phyloP scores from a whole-genome alignment of 164 flowering plant species.

The Magnolia officinalis region DNA sequence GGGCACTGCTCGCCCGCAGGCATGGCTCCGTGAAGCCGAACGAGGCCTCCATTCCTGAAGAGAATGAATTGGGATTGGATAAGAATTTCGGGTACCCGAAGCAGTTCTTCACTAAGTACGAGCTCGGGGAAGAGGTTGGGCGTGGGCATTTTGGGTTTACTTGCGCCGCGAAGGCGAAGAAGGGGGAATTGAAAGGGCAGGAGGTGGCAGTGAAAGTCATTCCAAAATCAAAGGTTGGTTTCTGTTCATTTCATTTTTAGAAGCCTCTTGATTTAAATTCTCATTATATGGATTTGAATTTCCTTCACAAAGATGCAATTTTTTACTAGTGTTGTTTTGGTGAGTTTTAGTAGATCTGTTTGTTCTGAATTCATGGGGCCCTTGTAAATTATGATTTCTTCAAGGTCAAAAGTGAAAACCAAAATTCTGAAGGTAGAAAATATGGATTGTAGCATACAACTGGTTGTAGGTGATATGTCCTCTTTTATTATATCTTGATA shows the following conservation, averaged over 20 bases:
- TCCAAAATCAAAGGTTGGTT: conserved; percentile 80
- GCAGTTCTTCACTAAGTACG: conserved; percentile 63
- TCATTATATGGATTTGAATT: neutral
- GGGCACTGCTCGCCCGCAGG: conserved; percentile 72
- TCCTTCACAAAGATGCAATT: neutral
- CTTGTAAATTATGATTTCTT: neutral
- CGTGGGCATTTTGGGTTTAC: conserved; percentile 95
- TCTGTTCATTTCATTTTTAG: neutral
- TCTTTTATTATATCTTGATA: too few species aligned
- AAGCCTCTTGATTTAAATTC: neutral
- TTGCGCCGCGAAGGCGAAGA: conserved; percentile 74
- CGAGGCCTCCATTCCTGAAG: conserved; percentile 86
- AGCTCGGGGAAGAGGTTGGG: conserved; percentile 87
- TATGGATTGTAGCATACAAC: neutral
- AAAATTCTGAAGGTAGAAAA: neutral
- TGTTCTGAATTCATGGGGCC: neutral
- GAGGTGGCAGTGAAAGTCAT: conserved; percentile 95
- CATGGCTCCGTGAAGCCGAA: conserved; percentile 93
- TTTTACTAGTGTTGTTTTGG: neutral
- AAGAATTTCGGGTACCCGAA: conserved; percentile 80
- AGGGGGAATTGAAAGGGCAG: conserved; percentile 81
- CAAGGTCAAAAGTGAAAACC: neutral
- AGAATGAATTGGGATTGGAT: conserved; percentile 68
- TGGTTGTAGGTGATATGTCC: neutral
- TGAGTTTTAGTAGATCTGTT: neutral